Base-by-base conservation (phyloP, 2,329 filamentous ascomycete species). In the Emergomyces orientalis region DNA sequence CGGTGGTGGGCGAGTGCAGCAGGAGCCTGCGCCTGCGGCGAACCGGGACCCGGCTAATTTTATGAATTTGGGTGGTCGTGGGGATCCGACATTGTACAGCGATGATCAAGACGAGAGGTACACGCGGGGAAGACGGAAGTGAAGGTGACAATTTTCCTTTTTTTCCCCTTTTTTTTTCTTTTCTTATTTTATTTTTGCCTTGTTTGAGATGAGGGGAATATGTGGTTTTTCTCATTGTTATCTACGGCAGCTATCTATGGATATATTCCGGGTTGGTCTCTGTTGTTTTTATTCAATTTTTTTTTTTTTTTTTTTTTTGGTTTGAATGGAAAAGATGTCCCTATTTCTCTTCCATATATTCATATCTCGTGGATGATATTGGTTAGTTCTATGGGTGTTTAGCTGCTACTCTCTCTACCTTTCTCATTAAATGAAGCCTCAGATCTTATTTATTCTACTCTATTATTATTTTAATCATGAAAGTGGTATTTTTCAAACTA, bases 51-150 rank as follows among this genome's bases (percentile, higher is more conserved):
- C 90, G 0, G 80, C 83, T 5, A 91, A 94, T 69, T 97, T 97
- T 69, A 87, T 91, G 74, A 84, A 87, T 65, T 83, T 95, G 79
- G 93, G 93, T 47, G 91, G 91, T 19, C 90, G 89, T 70, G 93
- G 91, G 5, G 93, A 97, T 70, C 86, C 91, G 74, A 79, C 83
- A 52, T 80, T 97, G 17, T 97, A 87, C 72, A 84, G 83, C 11
- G 80, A 90, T 59, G 87, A 90, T 65, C 47, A 47, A 37, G 52
- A 51, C 22, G 62, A 62, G 32, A 41, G 56, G 49, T 56, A 34
- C 32, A 61, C 57, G 14, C 52, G 57, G 56, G 56, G 60, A 41
- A 22, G 55, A 14, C 64, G 60, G 55, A 61, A 30, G 37, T 63
- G 47, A 62, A 45, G 17, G 54, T 25, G 34, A 22, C 13, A 39